Evolutionary conservation across 2,329 filamentous ascomycete species (phyloP).

Genomic region (Metarhizium album): DNA sequence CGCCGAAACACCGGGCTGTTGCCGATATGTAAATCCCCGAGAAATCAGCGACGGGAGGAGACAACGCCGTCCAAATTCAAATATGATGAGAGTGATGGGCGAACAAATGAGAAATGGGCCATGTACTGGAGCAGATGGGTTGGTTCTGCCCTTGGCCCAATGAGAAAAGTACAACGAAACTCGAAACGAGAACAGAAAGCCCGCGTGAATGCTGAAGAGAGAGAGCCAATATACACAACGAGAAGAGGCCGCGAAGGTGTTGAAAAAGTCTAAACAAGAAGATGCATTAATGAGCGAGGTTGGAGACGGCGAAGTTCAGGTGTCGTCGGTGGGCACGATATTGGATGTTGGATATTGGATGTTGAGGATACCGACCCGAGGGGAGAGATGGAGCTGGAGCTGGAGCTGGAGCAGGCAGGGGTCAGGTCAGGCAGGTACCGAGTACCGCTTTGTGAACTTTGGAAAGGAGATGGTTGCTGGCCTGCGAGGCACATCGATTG

Average conservation of each 20-base stretch:
- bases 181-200: neutral
- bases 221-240: neutral
- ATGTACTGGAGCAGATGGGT: neutral
- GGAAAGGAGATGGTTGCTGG: neutral
- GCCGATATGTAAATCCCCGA: neutral
- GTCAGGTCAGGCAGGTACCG: neutral
- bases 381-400: neutral
- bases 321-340: neutral
- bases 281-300: neutral
- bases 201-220: no score
- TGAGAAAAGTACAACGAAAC: neutral
- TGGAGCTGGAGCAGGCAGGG: no score
- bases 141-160: neutral
- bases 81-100: neutral
- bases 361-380: neutral
- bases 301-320: constrained; percentile 1
- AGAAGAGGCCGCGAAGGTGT: neutral
- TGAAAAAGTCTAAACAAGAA: neutral
- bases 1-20: neutral
- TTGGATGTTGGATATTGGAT: no score
- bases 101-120: neutral
- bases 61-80: neutral
- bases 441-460: neutral
- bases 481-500: constrained; percentile 2
- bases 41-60: no score